These are phyloP conservation scores for Blastocystis sp. DNA, from an alignment of 352 stramenopile genomes.

Conservation along the genomic window DNA sequence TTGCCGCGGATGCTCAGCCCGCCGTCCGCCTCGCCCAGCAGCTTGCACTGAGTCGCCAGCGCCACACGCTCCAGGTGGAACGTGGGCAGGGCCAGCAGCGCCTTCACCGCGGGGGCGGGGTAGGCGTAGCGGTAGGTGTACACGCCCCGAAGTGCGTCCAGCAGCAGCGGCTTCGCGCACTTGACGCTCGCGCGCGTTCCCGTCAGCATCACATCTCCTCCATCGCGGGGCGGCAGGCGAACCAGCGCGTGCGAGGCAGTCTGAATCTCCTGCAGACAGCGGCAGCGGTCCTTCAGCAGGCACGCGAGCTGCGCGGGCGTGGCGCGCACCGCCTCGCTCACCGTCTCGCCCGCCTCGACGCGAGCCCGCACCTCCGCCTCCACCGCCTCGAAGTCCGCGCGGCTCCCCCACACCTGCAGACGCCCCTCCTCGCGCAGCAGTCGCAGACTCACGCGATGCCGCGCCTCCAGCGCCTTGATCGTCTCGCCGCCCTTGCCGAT, in stretches of 20 bases:
- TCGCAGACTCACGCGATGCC: neutral
- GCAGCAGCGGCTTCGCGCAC: neutral
- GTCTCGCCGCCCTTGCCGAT: neutral
- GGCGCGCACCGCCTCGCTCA: neutral
- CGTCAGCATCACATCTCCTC: neutral
- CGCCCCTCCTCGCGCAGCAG: neutral
- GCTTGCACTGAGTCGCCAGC: neutral
- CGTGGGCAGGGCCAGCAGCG: neutral
- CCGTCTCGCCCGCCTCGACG: neutral
- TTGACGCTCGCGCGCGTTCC: neutral
- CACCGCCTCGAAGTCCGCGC: neutral
- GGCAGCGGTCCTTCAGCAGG: conserved; percentile 8
- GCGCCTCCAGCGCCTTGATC: neutral
- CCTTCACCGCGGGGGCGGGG: neutral
- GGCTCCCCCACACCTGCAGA: neutral
- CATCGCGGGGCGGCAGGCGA: neutral
- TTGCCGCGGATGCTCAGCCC: neutral
- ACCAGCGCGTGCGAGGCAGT: neutral
- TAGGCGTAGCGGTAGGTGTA: neutral
- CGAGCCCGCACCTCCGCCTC: neutral
- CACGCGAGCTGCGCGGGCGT: neutral
- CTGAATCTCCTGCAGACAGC: neutral
- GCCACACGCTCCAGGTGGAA: conserved; percentile 7
- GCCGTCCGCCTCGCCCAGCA: neutral
- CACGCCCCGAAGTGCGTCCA: neutral